phyloP scores from a whole-genome alignment of 2,329 filamentous ascomycete species.

The Colletotrichum navitas region DNA sequence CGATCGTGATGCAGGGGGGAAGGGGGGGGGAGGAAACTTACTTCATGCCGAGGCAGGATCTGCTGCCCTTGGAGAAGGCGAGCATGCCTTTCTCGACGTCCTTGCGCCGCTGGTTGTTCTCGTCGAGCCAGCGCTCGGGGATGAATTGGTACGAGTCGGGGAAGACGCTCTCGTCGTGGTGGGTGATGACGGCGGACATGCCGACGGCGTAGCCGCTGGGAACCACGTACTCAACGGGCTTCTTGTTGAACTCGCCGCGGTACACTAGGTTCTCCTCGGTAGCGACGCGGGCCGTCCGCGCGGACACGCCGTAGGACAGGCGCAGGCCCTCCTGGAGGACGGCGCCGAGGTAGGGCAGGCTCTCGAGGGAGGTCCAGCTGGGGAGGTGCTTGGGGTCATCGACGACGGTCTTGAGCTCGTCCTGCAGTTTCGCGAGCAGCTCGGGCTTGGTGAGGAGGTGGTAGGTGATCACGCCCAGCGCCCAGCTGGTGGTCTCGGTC shows the following conservation, averaged over 20 bases:
- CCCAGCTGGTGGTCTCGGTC: conserved; percentile 47
- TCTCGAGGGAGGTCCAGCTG: conserved; percentile 51
- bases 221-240: conserved; percentile 49
- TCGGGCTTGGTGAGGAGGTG: conserved; percentile 52
- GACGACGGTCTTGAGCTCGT: conserved; percentile 48
- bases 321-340: conserved; percentile 55
- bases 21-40: conserved; percentile 36
- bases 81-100: conserved; percentile 55
- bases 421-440: conserved; percentile 47
- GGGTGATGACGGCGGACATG: conserved; percentile 54
- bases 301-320: conserved; percentile 49
- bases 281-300: conserved; percentile 47
- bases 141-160: conserved; percentile 54
- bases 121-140: conserved; percentile 57
- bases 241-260: conserved; percentile 45
- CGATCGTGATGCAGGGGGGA: not conserved
- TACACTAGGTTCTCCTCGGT: conserved; percentile 50
- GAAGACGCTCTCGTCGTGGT: conserved; percentile 55
- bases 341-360: conserved; percentile 53
- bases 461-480: conserved; percentile 52
- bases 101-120: conserved; percentile 47
- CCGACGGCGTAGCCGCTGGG: conserved; percentile 54
- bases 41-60: conserved; percentile 58
- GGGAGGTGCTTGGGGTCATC: conserved; percentile 47
- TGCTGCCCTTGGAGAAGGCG: conserved; percentile 56